Base-by-base conservation (phyloP, 2,329 filamentous ascomycete genomes). In the Lasiodiplodia sp. region DNA sequence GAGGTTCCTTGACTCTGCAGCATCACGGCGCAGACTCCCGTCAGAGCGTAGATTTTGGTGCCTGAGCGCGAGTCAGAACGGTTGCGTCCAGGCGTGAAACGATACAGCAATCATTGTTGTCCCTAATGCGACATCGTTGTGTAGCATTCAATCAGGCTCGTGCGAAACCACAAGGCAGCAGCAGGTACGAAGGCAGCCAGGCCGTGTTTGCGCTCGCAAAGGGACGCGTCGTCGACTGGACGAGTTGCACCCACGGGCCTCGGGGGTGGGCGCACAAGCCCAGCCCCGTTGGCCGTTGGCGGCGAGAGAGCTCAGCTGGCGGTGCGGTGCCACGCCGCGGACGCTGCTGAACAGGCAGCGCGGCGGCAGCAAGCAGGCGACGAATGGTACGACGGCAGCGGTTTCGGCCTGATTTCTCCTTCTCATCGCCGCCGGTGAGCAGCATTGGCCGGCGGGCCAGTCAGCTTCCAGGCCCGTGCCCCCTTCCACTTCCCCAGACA, bases 1-100 rank as follows among this genome's bases (percentile, higher is more conserved):
- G 70, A 69, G 16, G 70, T 84, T 70, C 81, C 82, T 56, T 84
- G 72, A 79, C 1, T 11, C n/a, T 40, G 47, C 44, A 52, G 47
- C 40, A 40, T 63, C 44, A 23, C 57, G 16, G 60, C 47, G 60
- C 60, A 34, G 37, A 38, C 8, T n/a, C 44, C 60, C 37, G 60
- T 52, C 60, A 52, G 60, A 64, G 60, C 60, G 60, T 21, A 21
- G 44, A 52, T 12, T 21, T 52, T 23, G 44, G 58, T 63, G 47
- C 60, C 60, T 52, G 18, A 64, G 56, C 21, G 28, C 60, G 47
- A 52, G 47, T 18, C n/a, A 49, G 60, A 28, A n/a, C 60, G 52
- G 60, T 21, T 64, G 60, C 23, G 47, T 52, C 52, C 51, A 31
- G 28, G 47, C 60, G 60, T 64, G 60, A 64, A 64, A 64, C 60